Conservation (phyloP, 768 basidiomycete genomes). For the Russula sp. region DNA sequence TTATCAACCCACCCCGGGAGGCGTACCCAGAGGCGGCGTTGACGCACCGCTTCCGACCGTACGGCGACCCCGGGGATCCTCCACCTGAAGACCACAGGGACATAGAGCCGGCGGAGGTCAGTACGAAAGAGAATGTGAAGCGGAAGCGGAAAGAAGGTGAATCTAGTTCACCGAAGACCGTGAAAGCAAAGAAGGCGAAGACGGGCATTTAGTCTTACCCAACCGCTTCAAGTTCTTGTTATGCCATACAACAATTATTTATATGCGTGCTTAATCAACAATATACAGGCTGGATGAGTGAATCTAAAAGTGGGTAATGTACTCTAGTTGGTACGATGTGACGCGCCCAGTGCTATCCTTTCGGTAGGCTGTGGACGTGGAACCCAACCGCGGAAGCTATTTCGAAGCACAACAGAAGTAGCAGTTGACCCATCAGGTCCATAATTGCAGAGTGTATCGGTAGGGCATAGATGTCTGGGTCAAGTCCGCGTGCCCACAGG, state of each 20-base stretch:
- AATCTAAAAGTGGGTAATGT: not conserved
- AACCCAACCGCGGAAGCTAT: slow-evolving; percentile 47
- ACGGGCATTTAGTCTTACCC: not conserved
- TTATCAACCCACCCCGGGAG: slow-evolving; percentile 16
- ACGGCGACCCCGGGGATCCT: slow-evolving; percentile 13
- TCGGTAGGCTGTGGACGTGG: slow-evolving; percentile 24
- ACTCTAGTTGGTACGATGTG: not conserved
- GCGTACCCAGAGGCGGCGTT: slow-evolving; percentile 20
- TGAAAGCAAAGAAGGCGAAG: slow-evolving; percentile 17
- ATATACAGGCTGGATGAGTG: not conserved
- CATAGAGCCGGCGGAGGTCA: not conserved
- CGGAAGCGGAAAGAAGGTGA: slow-evolving; percentile 15
- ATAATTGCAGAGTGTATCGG: slow-evolving; percentile 87
- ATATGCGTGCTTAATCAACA: not conserved
- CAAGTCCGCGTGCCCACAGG: slow-evolving; percentile 70
- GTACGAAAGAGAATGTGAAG: slow-evolving; percentile 1
- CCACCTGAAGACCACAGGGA: not conserved
- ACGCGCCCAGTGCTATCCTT: not conserved
- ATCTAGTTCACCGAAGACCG: slow-evolving; percentile 14
- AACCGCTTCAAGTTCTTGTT: no score
- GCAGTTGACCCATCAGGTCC: slow-evolving; percentile 76
- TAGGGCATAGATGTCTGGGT: slow-evolving; percentile 92
- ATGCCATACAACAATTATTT: not conserved
- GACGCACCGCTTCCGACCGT: slow-evolving; percentile 21
- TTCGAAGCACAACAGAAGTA: slow-evolving; percentile 73